Conservation (phyloP, 164 flowering plant genomes). For the Magnolia kwangsiensis region DNA sequence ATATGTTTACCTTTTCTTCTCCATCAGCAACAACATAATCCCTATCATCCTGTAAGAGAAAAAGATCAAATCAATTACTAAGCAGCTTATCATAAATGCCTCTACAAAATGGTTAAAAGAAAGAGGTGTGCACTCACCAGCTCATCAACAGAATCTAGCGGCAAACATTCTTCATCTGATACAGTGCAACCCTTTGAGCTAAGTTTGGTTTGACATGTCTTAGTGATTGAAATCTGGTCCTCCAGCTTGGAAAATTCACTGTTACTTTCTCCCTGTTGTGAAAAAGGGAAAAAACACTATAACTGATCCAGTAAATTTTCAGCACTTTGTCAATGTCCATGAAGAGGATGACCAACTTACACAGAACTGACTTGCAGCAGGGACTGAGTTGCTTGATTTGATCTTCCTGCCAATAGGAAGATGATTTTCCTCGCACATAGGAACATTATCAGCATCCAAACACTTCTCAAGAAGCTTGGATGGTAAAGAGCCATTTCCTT, state of each 20-base stretch:
- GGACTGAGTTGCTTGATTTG: constrained; percentile 16
- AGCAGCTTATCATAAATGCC: not conserved
- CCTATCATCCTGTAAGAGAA: constrained; percentile 66
- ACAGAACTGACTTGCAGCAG: constrained; percentile 43
- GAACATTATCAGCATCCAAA: constrained; percentile 9
- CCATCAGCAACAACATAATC: constrained; percentile 62
- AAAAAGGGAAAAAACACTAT: constrained; percentile 17
- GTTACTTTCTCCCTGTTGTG: constrained; percentile 53
- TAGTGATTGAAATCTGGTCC: constrained; percentile 23
- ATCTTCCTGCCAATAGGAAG: constrained; percentile 14
- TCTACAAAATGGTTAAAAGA: not conserved
- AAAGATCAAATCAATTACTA: too few relatives aligned
- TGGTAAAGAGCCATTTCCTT: constrained; percentile 4
- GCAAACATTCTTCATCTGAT: constrained; percentile 23
- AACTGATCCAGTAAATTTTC: constrained; percentile 18
- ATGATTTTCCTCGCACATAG: constrained; percentile 31
- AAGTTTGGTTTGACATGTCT: constrained; percentile 19
- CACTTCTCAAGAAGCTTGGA: constrained; percentile 6
- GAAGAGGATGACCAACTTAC: constrained; percentile 79
- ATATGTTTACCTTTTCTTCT: constrained; percentile 58
- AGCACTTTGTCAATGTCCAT: constrained; percentile 12
- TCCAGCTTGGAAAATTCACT: constrained; percentile 38
- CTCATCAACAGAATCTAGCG: constrained; percentile 62
- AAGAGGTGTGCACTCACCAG: constrained; percentile 34
- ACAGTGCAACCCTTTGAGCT: constrained; percentile 18